Conservation (phyloP, 208 protist species). For the Tetramitus jugosus region DNA sequence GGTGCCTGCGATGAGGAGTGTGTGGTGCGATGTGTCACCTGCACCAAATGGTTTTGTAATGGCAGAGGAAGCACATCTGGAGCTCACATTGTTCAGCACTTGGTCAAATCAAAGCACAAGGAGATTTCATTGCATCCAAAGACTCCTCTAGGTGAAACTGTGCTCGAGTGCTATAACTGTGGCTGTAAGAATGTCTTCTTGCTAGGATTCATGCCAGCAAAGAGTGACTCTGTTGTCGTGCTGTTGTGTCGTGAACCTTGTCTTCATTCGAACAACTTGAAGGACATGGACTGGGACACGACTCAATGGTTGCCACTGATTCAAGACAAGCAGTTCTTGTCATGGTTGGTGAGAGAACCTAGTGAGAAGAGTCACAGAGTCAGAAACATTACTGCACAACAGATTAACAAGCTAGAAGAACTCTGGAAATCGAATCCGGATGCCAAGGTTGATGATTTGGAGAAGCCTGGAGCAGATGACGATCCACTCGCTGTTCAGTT, state of each 20-base stretch:
- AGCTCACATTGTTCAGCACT: conserved; percentile 79
- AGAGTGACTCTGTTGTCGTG: conserved; percentile 78
- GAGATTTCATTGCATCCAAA: conserved; percentile 67
- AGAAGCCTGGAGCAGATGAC: conserved; percentile 49
- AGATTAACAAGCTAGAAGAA: conserved; percentile 79
- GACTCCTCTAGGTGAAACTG: conserved; percentile 71
- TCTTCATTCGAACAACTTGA: conserved; percentile 42
- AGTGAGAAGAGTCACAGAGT: conserved; percentile 46
- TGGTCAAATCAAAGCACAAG: conserved; percentile 74
- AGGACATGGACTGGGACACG: conserved; percentile 72
- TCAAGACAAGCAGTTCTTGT: conserved; percentile 66
- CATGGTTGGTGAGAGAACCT: conserved; percentile 74
- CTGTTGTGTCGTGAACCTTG: conserved; percentile 74
- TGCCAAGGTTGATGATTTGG: conserved; percentile 55
- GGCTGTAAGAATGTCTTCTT: conserved; percentile 75
- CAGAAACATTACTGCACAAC: conserved; percentile 54
- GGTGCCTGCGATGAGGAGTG: conserved; percentile 59
- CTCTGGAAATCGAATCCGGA: conserved; percentile 67
- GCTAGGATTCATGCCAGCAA: conserved; percentile 83
- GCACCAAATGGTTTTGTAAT: conserved; percentile 85
- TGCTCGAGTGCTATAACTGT: conserved; percentile 87
- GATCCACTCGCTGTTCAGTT: conserved; percentile 48
- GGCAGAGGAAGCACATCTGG: conserved; percentile 40
- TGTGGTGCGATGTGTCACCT: conserved; percentile 64
- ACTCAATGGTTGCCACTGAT: conserved; percentile 79